phyloP scores from a whole-genome alignment of 176 grass and related monocot species.

The Carex parvula region DNA sequence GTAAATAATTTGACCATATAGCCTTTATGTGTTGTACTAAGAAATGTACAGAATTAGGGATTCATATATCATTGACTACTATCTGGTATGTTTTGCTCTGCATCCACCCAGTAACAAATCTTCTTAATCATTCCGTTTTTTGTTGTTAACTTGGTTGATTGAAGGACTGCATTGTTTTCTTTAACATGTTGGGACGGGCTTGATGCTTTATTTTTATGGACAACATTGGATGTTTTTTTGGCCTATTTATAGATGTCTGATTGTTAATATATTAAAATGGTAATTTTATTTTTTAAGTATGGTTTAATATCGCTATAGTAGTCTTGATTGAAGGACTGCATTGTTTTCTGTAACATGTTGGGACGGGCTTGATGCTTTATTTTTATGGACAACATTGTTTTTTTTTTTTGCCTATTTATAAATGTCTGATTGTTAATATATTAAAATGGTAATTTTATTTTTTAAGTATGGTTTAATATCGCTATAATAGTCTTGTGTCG shows the following conservation, averaged over 20 bases:
- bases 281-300: conserved; percentile 5
- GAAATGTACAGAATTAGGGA: not conserved
- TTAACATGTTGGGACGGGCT: not conserved
- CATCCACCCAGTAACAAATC: not conserved
- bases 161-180: not conserved
- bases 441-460: not conserved
- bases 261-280: not conserved
- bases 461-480: conserved; percentile 8
- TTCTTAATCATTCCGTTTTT: not conserved
- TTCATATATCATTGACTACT: not conserved
- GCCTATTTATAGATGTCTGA: not conserved
- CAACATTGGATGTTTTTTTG: not conserved
- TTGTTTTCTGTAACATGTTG: not conserved
- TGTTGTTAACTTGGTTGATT: conserved; percentile 12
- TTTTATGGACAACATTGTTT: not conserved
- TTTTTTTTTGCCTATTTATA: not conserved
- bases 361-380: not conserved
- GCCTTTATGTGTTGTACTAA: not conserved
- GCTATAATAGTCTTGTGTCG: not conserved
- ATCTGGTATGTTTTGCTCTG: not conserved
- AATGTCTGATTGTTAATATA: not conserved
- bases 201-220: not conserved
- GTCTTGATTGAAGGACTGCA: not conserved
- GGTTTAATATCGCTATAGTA: not conserved
- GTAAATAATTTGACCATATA: conserved; percentile 36